Evolutionary conservation across 352 stramenopile species (phyloP).

Genomic region (Phytophthora sp.): DNA sequence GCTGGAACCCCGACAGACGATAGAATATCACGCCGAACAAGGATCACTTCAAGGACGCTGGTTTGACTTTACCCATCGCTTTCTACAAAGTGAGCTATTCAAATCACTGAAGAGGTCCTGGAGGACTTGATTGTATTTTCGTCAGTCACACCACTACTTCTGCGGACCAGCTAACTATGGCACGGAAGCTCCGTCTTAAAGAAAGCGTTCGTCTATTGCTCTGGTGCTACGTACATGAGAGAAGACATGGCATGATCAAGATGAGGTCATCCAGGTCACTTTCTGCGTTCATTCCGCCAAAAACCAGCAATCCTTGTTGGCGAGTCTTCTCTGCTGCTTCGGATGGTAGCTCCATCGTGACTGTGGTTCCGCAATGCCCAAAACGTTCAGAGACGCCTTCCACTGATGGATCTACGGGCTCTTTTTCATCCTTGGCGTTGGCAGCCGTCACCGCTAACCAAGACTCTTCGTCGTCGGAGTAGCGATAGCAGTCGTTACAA

Average conservation of each 20-base stretch:
- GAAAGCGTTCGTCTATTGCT: too few species aligned
- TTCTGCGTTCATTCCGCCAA: conserved; percentile 60
- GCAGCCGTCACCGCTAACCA: conserved; percentile 31
- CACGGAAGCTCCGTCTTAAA: too few species aligned
- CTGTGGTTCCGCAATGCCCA: conserved; percentile 41
- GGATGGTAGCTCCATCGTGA: conserved; percentile 1
- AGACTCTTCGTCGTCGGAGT: conserved; percentile 50
- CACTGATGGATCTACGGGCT: not conserved
- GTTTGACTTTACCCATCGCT: too few species aligned
- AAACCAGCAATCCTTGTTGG: conserved; percentile 44
- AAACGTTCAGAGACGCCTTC: conserved; percentile 36
- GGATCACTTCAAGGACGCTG: too few species aligned
- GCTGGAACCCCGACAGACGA: not conserved
- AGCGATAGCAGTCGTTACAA: conserved; percentile 52
- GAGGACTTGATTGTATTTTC: too few species aligned
- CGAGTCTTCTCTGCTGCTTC: not conserved
- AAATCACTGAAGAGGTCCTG: too few species aligned
- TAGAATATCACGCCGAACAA: not conserved
- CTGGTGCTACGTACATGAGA: too few species aligned
- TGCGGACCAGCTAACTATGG: too few species aligned
- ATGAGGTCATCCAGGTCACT: conserved; percentile 46
- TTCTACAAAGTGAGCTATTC: too few species aligned
- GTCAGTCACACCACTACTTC: too few species aligned
- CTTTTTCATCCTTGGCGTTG: not conserved
- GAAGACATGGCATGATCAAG: conserved; percentile 16